Conservation (phyloP, 768 basidiomycete species). For the Boletus sp. region DNA sequence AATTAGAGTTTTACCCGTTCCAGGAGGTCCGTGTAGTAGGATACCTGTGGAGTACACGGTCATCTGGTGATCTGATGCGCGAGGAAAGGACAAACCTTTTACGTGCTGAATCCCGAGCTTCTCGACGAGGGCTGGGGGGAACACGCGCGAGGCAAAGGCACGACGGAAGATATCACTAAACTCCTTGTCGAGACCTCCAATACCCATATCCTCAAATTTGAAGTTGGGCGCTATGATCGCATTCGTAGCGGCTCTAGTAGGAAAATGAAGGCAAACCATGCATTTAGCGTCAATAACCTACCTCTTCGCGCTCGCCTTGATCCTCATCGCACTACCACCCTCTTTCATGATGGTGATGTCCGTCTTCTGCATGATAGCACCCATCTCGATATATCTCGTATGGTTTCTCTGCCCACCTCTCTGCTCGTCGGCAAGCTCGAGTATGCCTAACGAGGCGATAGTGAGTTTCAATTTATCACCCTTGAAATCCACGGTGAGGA, state of each 20-base stretch:
- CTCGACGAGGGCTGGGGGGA: slow-evolving; percentile 94
- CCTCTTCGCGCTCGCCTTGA: slow-evolving; percentile 93
- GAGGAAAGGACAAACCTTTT: slow-evolving; percentile 61
- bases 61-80: neutral
- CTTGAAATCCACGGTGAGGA: slow-evolving; percentile 84
- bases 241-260: slow-evolving; percentile 76
- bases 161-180: slow-evolving; percentile 97
- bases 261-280: neutral
- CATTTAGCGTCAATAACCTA: slow-evolving; percentile 33
- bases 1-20: slow-evolving; percentile 97
- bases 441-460: slow-evolving; percentile 56
- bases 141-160: slow-evolving; percentile 97
- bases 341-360: slow-evolving; percentile 89
- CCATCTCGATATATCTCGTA: slow-evolving; percentile 43
- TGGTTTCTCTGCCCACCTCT: slow-evolving; percentile 38
- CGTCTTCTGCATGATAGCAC: slow-evolving; percentile 88
- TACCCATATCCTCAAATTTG: slow-evolving; percentile 99
- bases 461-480: slow-evolving; percentile 76
- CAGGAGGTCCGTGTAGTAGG: slow-evolving; percentile 92
- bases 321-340: slow-evolving; percentile 73
- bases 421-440: slow-evolving; percentile 67
- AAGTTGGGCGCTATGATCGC: slow-evolving; percentile 97
- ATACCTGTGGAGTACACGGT: slow-evolving; percentile 56
- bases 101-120: slow-evolving; percentile 98
- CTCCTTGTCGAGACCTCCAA: slow-evolving; percentile 94